Evolutionary conservation across 352 stramenopile species (phyloP), one percentile per base, ranked within the genome.

Genomic region (Phytopythium mirpurense): DNA sequence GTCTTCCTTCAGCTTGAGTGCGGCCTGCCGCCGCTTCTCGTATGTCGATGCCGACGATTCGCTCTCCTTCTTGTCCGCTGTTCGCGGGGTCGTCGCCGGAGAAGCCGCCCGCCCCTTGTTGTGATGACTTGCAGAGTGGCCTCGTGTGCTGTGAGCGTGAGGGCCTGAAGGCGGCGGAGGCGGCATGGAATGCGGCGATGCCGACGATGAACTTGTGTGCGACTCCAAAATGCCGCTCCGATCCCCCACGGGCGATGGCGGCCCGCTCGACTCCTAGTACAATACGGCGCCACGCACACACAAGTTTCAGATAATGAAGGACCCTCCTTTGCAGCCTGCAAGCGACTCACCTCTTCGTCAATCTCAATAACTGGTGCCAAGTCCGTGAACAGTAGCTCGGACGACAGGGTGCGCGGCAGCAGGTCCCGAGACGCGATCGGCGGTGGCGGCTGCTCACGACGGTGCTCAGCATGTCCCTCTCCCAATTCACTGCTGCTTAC

Each of bases 1-100:
- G n/a, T 89, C 77, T 34, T 88, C 74, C 49, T 78, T 83, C 15
- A 86, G 57, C 50, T 87, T 88, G n/a, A 72, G 67, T 2, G 76
- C 72, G 1, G 74, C 78, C 47, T 87, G 70, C 54, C 68, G 68
- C 18, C 78, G 68, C 36, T 71, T 71, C 56, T 87, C 81, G 34
- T 88, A 87, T 21, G 75, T 74, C 14, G 59, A 51, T 18, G 62
- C 54, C 21, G 43, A 32, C 32, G 57, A 63, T 21, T 43, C 44
- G 24, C 44, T 24, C 29, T 54, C 48, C 4, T 45, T 40, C 27
- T 48, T 49, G 5, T 49, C 57, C 14, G 53, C 41, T 32, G 57
- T 19, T 8, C 49, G 37, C 10, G 35, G 41, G 15, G 10, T 41
- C 37, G 43, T 32, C 24, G 53, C 31, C 2, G 59, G 27, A 9